Conservation (phyloP, 768 basidiomycete genomes). For the Boletus rex-veris region DNA sequence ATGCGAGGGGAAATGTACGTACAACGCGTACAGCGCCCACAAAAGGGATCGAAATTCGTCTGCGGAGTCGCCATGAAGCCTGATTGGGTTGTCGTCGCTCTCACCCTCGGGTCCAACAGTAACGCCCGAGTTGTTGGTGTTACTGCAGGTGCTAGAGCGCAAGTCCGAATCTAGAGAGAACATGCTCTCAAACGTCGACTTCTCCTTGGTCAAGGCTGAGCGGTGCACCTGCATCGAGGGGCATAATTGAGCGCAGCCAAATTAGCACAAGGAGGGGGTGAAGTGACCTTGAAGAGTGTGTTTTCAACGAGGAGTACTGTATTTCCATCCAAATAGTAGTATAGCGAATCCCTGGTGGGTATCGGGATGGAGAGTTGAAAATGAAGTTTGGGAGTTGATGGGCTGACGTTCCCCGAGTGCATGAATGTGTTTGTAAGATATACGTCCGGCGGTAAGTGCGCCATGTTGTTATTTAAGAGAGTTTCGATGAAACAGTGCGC, state of each 20-base stretch:
- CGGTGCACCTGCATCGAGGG: constrained; percentile 34
- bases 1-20: constrained; percentile 23
- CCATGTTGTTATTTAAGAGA: constrained; percentile 18
- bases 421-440: constrained; percentile 32
- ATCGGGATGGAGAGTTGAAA: constrained; percentile 33
- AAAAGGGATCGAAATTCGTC: constrained; percentile 51
- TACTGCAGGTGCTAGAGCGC: constrained; percentile 19
- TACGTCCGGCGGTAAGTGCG: constrained; percentile 30
- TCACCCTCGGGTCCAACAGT: constrained; percentile 41
- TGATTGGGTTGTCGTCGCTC: constrained; percentile 49
- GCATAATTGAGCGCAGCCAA: constrained; percentile 22
- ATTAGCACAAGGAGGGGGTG: constrained; percentile 3
- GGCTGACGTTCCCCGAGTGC: constrained; percentile 31
- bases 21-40: constrained; percentile 53
- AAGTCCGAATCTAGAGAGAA: constrained; percentile 40
- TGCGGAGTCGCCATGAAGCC: constrained; percentile 44
- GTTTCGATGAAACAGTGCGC: constrained; percentile 14
- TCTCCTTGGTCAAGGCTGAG: constrained; percentile 42
- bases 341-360: constrained; percentile 37
- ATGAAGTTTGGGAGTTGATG: constrained; percentile 33
- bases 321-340: constrained; percentile 40
- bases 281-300: constrained; percentile 47
- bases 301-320: constrained; percentile 43
- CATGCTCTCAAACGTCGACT: constrained; percentile 46
- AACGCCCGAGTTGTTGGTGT: constrained; percentile 21